Percentiles rank a stretch among this genome's conserved stretches.
These are phyloP conservation scores for Nemania sp. DNA, from an alignment of 2,329 filamentous ascomycete genomes.

Conservation along the genomic window DNA sequence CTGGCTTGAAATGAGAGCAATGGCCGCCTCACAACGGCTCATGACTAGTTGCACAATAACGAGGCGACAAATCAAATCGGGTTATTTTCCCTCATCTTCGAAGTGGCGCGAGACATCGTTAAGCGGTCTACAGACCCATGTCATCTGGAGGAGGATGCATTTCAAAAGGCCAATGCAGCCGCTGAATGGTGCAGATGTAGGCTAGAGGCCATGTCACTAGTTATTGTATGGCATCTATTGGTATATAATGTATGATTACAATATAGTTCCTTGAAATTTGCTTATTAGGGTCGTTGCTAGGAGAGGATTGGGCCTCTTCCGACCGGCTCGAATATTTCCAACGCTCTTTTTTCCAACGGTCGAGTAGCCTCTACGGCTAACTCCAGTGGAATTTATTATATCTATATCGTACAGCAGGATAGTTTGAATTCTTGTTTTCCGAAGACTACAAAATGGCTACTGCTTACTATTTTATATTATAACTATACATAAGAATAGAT, in stretches of 20 bases:
- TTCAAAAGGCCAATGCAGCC: neutral
- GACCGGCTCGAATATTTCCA: neutral
- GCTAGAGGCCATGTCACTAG: neutral
- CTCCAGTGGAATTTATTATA: too few species aligned
- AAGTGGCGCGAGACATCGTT: neutral
- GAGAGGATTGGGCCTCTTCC: neutral
- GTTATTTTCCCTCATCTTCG: slow-evolving; percentile 1
- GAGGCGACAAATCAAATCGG: neutral
- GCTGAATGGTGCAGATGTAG: slow-evolving; percentile 1
- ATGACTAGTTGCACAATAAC: neutral
- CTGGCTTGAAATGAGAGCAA: neutral
- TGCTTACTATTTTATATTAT: too few species aligned
- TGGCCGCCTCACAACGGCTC: neutral
- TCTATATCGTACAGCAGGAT: too few species aligned
- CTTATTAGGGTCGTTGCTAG: neutral
- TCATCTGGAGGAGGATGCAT: neutral
- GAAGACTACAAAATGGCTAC: too few species aligned
- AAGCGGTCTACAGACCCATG: neutral
- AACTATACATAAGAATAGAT: too few species aligned
- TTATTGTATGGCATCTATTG: neutral
- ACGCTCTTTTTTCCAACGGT: neutral
- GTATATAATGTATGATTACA: neutral
- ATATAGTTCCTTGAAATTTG: neutral
- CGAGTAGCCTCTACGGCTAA: neutral
- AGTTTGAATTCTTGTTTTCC: too few species aligned